A percentile compares a stretch with the other conserved stretches of the same genome.
These are phyloP conservation scores for Blumeria hordei DNA, from an alignment of 2,329 filamentous ascomycete genomes.

Conservation along the genomic window DNA sequence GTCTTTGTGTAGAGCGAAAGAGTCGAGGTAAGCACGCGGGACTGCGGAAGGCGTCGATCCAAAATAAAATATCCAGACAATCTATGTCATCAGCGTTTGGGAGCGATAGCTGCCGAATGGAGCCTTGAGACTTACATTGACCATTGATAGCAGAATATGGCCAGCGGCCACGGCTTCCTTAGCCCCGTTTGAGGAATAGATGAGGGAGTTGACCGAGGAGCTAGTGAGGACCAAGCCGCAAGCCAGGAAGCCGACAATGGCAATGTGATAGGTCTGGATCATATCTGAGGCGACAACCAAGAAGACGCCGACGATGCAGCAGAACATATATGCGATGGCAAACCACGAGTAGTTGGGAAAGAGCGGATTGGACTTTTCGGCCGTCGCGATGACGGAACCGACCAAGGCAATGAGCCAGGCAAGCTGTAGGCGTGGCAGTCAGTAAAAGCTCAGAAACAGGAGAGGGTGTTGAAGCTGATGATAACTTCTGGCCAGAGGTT, in stretches of 20 bases:
- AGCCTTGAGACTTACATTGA: slow-evolving; percentile 38
- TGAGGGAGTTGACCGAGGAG: slow-evolving; percentile 62
- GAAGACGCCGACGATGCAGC: slow-evolving; percentile 56
- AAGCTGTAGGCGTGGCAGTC: slow-evolving; percentile 30
- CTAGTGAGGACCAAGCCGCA: slow-evolving; percentile 68
- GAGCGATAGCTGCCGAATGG: neutral
- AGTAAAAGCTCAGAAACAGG: neutral
- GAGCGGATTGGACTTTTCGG: slow-evolving; percentile 20
- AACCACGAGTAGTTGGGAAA: slow-evolving; percentile 90
- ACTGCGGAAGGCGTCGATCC: slow-evolving; percentile 72
- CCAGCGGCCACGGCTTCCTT: slow-evolving; percentile 76
- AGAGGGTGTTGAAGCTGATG: neutral
- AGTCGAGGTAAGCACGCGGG: slow-evolving; percentile 80
- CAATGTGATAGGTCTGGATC: slow-evolving; percentile 73
- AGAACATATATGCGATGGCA: slow-evolving; percentile 65
- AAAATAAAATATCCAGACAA: slow-evolving; percentile 98
- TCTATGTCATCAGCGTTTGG: slow-evolving; percentile 24
- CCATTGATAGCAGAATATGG: slow-evolving; percentile 82
- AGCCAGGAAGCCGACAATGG: slow-evolving; percentile 66
- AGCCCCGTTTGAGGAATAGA: slow-evolving; percentile 50
- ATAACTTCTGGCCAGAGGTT: neutral
- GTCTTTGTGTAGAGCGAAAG: slow-evolving; percentile 84
- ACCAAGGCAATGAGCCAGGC: slow-evolving; percentile 91
- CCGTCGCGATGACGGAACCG: slow-evolving; percentile 50
- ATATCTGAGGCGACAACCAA: slow-evolving; percentile 67